Percentiles rank a stretch among this genome's conserved stretches.
phyloP scores from a whole-genome alignment of 768 basidiomycete genomes.

The Hericium rajendrae region DNA sequence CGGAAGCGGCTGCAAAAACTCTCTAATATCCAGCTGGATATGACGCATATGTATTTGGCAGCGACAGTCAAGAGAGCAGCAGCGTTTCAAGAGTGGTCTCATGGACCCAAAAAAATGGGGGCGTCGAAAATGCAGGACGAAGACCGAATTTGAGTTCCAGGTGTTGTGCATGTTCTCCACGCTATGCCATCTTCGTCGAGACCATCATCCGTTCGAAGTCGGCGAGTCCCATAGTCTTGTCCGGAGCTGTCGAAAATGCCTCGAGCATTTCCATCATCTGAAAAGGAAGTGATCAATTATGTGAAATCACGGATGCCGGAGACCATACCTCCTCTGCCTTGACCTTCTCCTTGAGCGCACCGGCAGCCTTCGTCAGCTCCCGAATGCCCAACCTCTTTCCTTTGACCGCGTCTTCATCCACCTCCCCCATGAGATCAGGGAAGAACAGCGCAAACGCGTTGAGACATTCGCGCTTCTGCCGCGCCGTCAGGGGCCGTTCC shows the following conservation, averaged over 20 bases:
- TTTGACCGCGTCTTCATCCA: constrained; percentile 35
- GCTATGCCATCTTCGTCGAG: constrained; percentile 41
- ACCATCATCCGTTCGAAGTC: constrained; percentile 78
- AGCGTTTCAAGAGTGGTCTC: background rate
- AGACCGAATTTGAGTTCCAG: background rate
- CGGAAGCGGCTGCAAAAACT: no score
- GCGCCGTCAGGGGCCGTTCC: constrained; percentile 28
- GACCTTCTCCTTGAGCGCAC: constrained; percentile 60
- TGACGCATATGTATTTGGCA: no score
- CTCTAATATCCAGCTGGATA: no score
- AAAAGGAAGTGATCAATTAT: background rate
- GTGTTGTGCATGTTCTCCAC: no score
- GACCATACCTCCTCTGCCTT: constrained; percentile 61
- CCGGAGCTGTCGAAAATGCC: constrained; percentile 60
- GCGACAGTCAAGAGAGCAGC: no score
- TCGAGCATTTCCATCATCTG: constrained; percentile 76
- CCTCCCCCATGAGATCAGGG: constrained; percentile 35
- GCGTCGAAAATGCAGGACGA: background rate
- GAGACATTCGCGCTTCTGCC: constrained; percentile 45
- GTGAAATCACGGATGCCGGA: background rate
- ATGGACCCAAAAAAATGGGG: background rate
- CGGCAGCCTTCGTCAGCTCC: constrained; percentile 52
- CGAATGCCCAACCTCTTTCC: constrained; percentile 51
- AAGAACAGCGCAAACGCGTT: constrained; percentile 70
- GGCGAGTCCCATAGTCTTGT: constrained; percentile 54